These are phyloP conservation scores for Cadophora luteo-olivacea DNA, from an alignment of 2,329 filamentous ascomycete genomes.

Conservation along the genomic window DNA sequence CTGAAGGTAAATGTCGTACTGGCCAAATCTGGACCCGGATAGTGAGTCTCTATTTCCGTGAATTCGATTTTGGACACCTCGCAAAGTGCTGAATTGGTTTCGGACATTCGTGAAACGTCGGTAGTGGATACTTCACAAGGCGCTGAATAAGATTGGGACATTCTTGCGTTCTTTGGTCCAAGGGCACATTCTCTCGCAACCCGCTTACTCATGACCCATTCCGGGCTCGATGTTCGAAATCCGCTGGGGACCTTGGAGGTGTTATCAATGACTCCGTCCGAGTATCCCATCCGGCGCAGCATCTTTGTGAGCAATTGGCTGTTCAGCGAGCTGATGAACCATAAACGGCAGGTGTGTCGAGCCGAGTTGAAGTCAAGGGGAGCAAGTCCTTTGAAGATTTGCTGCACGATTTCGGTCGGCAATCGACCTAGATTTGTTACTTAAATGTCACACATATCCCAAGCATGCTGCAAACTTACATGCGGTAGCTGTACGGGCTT, in stretches of 20 bases:
- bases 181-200: slow-evolving; percentile 51
- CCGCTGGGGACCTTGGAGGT: slow-evolving; percentile 39
- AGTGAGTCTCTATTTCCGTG: slow-evolving; percentile 44
- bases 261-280: slow-evolving; percentile 47
- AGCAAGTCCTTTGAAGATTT: slow-evolving; percentile 46
- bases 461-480: background rate
- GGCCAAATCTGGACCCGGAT: slow-evolving; percentile 32
- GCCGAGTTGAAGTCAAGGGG: slow-evolving; percentile 62
- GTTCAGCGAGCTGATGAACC: slow-evolving; percentile 65
- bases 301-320: slow-evolving; percentile 56
- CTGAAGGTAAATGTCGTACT: slow-evolving; percentile 52
- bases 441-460: background rate
- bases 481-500: background rate
- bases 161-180: slow-evolving; percentile 39
- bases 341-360: slow-evolving; percentile 63
- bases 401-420: slow-evolving; percentile 48
- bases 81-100: slow-evolving; percentile 41
- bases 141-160: slow-evolving; percentile 30
- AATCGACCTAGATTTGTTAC: slow-evolving; percentile 25
- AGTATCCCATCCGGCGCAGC: slow-evolving; percentile 63
- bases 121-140: slow-evolving; percentile 44
- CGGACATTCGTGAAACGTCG: slow-evolving; percentile 30
- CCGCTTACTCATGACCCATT: slow-evolving; percentile 50
- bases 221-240: slow-evolving; percentile 26
- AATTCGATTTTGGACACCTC: slow-evolving; percentile 48